Evolutionary conservation across 441 rosid species (phyloP).

Genomic region (Arabidopsis lyrata): DNA sequence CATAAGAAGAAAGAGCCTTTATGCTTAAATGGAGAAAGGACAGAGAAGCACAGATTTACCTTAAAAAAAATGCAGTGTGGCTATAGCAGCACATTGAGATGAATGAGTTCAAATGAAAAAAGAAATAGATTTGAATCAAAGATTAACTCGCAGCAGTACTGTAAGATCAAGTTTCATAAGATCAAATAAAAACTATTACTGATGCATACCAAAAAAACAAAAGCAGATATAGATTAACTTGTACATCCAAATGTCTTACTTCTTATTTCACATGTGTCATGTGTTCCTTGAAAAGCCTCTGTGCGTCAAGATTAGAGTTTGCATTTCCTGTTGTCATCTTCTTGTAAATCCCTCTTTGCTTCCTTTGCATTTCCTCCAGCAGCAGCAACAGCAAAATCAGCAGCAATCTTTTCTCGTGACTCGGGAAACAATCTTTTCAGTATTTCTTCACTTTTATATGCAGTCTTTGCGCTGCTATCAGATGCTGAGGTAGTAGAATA

Average conservation of each 20-base stretch:
- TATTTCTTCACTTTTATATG: constrained; percentile 49
- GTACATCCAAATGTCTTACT: background rate
- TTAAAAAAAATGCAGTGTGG: background rate
- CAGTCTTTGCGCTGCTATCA: background rate
- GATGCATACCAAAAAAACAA: background rate
- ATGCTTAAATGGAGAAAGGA: background rate
- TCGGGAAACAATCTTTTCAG: constrained; percentile 43
- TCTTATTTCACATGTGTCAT: constrained; percentile 34
- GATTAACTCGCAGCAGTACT: background rate
- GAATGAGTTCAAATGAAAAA: background rate
- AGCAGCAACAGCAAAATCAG: background rate
- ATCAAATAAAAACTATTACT: background rate
- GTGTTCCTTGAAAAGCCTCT: constrained; percentile 46
- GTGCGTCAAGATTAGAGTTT: constrained; percentile 42
- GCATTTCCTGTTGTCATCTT: background rate
- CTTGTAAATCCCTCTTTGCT: background rate
- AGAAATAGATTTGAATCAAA: background rate
- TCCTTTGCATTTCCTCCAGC: background rate
- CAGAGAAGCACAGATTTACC: background rate
- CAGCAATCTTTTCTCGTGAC: background rate
- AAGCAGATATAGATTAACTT: background rate
- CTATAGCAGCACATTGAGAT: background rate
- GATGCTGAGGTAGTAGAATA: background rate
- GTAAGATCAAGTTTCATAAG: background rate
- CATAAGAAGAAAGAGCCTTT: background rate